Evolutionary conservation across 2,329 filamentous ascomycete species (phyloP), one percentile per base, ranked within the genome.

Genomic region (Hawksworthiomyces lignivorus): DNA sequence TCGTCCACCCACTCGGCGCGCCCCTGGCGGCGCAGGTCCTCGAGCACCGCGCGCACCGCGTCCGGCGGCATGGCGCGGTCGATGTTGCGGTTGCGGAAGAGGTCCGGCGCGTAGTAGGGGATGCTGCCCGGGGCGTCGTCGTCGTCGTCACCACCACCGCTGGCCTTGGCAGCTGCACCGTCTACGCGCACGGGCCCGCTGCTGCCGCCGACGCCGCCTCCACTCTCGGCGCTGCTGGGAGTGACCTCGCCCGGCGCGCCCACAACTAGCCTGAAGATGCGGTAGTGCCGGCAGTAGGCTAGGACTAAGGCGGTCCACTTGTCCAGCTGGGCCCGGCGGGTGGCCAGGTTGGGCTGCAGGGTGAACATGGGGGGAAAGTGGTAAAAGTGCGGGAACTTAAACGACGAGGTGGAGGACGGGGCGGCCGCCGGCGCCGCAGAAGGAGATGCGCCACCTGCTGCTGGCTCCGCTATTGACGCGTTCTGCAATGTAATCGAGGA

Each of bases 281-380:
- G 80, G 67, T 90, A 72, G 64, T 86, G 75, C 0, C 79, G 77
- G 63, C 84, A 87, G 80, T 94, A 96, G 57, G 81, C 64, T 47
- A 88, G 87, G 57, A 97, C 78, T 14, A 96, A 77, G 24, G 77
- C 63, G n/a, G 84, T 80, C 92, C 92, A 98, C 64, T 89, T 89
- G 45, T 75, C 69, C 47, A 88, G 80, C 58, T 92, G 87, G 34
- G 82, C 79, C 62, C 82, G 77, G 57, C 75, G 81, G 9, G 84
- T 90, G 22, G 75, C 74, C 47, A 78, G 70, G 65, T 87, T 87
- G 27, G 81, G 76, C 62, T 92, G 86, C 41, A 78, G 79, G 43
- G 84, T 88, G 76, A 85, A 92, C 80, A 92, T 89, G 57, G 86
- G 82, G 0, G 86, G 86, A 68, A 87, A 90, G 65, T 69, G 68